These are phyloP conservation scores for Schoenoplectus triqueter DNA, from an alignment of 202 grass and related monocot species.

Conservation along the genomic window DNA sequence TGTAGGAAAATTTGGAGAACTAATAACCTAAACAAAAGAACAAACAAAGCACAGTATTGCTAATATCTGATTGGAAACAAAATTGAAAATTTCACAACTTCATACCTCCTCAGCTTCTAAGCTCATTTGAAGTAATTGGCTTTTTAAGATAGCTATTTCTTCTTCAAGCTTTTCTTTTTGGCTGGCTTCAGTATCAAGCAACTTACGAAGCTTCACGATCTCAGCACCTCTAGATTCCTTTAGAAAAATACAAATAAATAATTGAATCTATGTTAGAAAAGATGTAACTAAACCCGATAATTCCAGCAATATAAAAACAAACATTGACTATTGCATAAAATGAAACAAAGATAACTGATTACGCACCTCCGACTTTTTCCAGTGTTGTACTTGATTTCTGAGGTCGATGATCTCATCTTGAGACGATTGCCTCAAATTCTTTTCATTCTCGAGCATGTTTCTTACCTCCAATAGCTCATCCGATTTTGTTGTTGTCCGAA, in stretches of 20 bases:
- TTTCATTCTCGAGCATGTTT: conserved; percentile 83
- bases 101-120: conserved; percentile 93
- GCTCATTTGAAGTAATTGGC: conserved; percentile 89
- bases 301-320: conserved; percentile 4
- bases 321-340: conserved; percentile 3
- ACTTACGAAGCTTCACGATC: conserved; percentile 70
- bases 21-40: background rate
- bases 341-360: background rate
- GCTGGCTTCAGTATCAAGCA: conserved; percentile 79
- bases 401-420: conserved; percentile 84
- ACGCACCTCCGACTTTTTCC: conserved; percentile 94
- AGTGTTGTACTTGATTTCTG: conserved; percentile 89
- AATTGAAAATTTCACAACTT: conserved; percentile 44
- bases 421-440: conserved; percentile 60
- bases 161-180: conserved; percentile 94
- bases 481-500: conserved; percentile 49
- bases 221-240: conserved; percentile 84
- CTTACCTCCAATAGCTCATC: conserved; percentile 56
- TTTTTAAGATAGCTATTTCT: conserved; percentile 80
- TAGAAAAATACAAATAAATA: conserved; percentile 39
- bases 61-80: conserved; percentile 21
- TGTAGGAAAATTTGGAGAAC: background rate
- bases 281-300: conserved; percentile 32
- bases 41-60: conserved; percentile 24
- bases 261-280: background rate